Base-by-base conservation (phyloP, 2,329 filamentous ascomycete species). In the Chaetomium sp. region DNA sequence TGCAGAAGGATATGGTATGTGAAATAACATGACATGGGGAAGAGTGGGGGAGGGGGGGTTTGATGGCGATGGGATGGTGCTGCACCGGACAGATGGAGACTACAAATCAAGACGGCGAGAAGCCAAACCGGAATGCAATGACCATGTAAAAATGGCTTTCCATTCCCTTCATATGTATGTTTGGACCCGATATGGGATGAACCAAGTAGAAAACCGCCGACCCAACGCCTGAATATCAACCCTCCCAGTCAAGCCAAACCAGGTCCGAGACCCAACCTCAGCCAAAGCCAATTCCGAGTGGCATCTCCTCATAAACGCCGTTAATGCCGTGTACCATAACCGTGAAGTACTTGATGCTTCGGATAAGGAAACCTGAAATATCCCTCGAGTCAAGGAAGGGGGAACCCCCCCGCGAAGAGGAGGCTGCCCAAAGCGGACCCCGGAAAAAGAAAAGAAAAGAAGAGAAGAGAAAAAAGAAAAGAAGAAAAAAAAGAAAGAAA, bases 151-250 rank as follows among this genome's bases (percentile, higher is more conserved):
- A 19, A 16, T 16, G 35, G 13, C 4, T 16, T 38, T 6, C 35
- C 35, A 19, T 42, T 42, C 38, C 38, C 38, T 42, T 42, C 16
- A 19, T n/a, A 42, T 6, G 16, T 42, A 42, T 42, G 25, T 13
- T 27, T 33, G 9, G n/a, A 35, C 51, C 19, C n/a, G 29, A 23
- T 4, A 55, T 23, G 29, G 21, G 10, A 51, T 27, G 33, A 25
- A 57, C 23, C 10, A 27, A 54, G 8, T 2, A 54, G 13, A n/a
- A 21, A 16, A 12, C 47, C 31, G 12, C 31, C 57, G 21, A 51
- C 45, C 57, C 57, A 60, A 60, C 57, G 57, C 31, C 57, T 19
- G n/a, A 13, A 10, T 57, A 42, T 45, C 23, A 27, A 57, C 19
- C 33, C 13, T 25, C 8, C 21, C 13, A 19, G 19, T n/a, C 29